These are phyloP conservation scores for Liriodendron chinense DNA, from an alignment of 164 flowering plant genomes.

Conservation along the genomic window DNA sequence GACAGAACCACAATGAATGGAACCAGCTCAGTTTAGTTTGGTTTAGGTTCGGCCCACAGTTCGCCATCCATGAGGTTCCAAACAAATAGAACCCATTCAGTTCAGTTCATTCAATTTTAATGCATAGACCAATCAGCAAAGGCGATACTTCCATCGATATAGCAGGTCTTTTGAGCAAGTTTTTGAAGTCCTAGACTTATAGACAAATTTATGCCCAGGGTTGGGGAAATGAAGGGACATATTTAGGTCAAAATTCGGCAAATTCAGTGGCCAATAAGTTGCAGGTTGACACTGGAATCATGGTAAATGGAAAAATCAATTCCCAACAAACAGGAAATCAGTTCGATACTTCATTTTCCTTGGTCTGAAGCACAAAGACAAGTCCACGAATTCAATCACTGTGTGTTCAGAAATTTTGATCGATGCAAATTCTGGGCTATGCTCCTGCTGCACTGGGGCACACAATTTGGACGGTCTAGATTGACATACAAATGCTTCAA, in stretches of 20 bases:
- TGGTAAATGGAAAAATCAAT: not conserved
- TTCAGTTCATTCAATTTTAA: not conserved
- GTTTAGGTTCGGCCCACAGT: not conserved
- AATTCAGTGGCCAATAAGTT: not conserved
- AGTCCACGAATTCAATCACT: not conserved
- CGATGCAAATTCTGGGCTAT: not conserved
- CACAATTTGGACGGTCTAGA: not conserved
- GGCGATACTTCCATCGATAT: not conserved
- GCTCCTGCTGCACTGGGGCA: not conserved
- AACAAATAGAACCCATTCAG: not conserved
- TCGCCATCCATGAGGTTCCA: not conserved
- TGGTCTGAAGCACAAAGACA: not conserved
- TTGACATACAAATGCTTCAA: not conserved
- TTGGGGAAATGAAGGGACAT: not conserved
- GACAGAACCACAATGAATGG: not conserved
- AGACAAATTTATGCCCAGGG: not conserved
- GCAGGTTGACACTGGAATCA: not conserved
- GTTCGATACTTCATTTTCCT: not conserved
- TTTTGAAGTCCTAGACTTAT: not conserved
- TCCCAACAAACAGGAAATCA: not conserved
- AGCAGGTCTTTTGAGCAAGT: not conserved
- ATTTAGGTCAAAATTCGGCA: not conserved
- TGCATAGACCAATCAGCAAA: not conserved
- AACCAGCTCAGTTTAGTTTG: not conserved
- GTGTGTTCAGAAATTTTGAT: not conserved